Evolutionary conservation across 495 filamentous ascomycete genomes (phyloP), one percentile per base, ranked within the genome.

Genomic region (Neurospora hispaniola): DNA sequence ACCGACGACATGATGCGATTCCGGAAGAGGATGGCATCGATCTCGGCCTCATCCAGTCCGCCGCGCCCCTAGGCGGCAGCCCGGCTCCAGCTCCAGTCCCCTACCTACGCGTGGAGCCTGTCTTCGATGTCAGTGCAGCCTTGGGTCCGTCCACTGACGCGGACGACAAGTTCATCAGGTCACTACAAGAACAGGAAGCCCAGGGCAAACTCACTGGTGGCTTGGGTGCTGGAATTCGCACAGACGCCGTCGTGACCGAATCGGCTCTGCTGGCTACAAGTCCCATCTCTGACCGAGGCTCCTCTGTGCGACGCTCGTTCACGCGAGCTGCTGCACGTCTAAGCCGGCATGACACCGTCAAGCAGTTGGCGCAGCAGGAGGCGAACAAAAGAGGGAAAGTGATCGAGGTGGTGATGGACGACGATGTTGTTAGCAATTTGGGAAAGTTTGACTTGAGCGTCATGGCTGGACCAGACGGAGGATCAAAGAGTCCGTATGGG

Each of bases 321-420:
- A 80, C 84, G 3, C 75, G 79, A 54, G 73, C 73, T 12, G 73
- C 75, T n/a, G 39, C 66, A 31, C 71, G 73, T 1, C 71, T 83
- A n/a, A 75, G 75, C 43, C 77, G 80, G 31, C 48, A 73, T 20
- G 76, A 78, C 43, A 81, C 84, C 11, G 69, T 86, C 40, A 81
- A 79, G 66, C 79, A 82, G 42, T 75, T 86, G 8, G 85, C 81
- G 3, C 86, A 87, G 75, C 79, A 75, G 4, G 85, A 87, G 72
- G 86, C 86, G 0, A 86, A 87, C 75, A 86, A 83, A 70, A 76
- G 84, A 14, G 85, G 85, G 9, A 80, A 86, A 73, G 82, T 86
- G 4, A 84, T 88, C 69, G 82, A 87, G 75, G 81, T 88, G 1
- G 80, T 88, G 27, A 76, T 85, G 62, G 85, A 87, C 10, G 81